Base-by-base conservation (phyloP, 2,329 filamentous ascomycete species). In the Cryphonectria naterciae region DNA sequence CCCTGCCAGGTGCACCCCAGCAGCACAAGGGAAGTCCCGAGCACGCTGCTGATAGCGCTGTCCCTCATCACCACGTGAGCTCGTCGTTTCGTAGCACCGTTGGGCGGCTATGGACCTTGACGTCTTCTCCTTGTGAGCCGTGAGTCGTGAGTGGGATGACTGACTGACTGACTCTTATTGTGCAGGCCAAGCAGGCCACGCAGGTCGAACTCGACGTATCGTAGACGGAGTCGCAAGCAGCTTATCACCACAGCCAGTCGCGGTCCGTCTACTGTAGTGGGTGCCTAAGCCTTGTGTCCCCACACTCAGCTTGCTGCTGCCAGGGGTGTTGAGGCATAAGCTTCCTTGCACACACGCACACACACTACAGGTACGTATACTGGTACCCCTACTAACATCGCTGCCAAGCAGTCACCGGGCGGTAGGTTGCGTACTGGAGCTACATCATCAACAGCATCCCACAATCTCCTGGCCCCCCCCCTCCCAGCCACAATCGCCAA, bases 1-100 rank as follows among this genome's bases (percentile, higher is more conserved):
- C 41, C 41, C 43, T 49, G 62, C 43, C 41, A 62, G 69, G 58
- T 62, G 68, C 66, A 66, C 68, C 67, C 70, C 56, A 63, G 67
- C 67, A 68, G 19, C 66, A 58, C 41, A 66, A 61, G 70, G 70
- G 69, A 71, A 56, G 60, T 65, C 60, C 66, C 69, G 69, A 62
- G 60, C 52, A 68, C n/a, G 46, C 60, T 46, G 46, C 46, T 58
- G 54, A 58, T 58, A 32, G 54, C 25, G 15, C 25, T 46, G 46
- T 43, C 43, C 43, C 66, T 60, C 37, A 17, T 64, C 65, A 70
- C 69, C 62, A 63, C 69, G 43, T 67, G 46, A 58, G 41, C 32
- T 39, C 19, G 46, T 19, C 32, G 15, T 35, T 46, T 61, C 37
- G 15, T 35, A 46, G 22, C 28, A 62, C 41, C 46, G 60, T 46